phyloP scores from a whole-genome alignment of 208 protist genomes.

The Dictyostelium gargantuum region DNA sequence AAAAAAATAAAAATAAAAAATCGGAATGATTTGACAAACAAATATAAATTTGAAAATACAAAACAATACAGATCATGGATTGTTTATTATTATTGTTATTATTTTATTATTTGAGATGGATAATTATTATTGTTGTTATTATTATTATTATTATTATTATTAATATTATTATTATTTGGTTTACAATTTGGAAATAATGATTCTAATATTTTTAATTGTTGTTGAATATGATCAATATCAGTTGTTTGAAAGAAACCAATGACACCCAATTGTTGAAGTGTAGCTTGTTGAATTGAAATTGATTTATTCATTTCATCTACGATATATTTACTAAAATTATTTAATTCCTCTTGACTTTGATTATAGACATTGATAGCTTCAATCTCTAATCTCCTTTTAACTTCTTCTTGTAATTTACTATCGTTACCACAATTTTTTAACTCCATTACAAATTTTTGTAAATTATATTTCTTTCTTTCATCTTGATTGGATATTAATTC shows the following conservation, averaged over 20 bases:
- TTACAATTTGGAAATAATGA: constrained; percentile 4
- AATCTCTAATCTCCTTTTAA: background rate
- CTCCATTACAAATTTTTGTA: background rate
- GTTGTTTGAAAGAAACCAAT: background rate
- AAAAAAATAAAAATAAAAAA: too few species aligned
- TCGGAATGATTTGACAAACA: too few species aligned
- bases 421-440: background rate
- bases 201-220: constrained; percentile 26
- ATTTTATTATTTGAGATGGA: too few species aligned
- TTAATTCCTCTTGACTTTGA: background rate
- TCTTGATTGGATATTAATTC: background rate
- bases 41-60: too few species aligned
- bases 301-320: background rate
- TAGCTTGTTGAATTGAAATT: background rate
- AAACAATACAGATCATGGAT: too few species aligned
- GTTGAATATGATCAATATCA: background rate
- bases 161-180: background rate
- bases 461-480: background rate
- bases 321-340: background rate
- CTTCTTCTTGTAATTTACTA: background rate
- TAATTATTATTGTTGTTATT: background rate
- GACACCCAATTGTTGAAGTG: background rate
- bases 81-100: background rate
- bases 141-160: background rate
- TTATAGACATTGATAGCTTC: background rate